Evolutionary conservation across 2,329 filamentous ascomycete species (phyloP).

Genomic region (Penicillium sp.): DNA sequence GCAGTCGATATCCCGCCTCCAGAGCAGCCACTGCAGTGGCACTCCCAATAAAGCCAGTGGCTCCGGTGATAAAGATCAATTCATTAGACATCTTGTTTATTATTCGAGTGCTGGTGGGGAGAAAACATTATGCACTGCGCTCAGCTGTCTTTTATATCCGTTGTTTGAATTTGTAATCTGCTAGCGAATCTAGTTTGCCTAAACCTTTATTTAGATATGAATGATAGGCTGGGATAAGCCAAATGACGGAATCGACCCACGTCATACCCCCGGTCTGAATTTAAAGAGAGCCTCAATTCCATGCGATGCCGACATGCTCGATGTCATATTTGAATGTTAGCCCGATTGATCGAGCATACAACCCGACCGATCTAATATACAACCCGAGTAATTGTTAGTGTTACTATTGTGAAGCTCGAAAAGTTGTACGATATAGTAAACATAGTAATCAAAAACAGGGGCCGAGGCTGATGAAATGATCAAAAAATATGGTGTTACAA

Average conservation of each 20-base stretch:
- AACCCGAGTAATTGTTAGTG: not conserved
- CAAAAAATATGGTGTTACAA: not conserved
- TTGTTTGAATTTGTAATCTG: not conserved
- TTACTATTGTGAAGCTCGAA: not conserved
- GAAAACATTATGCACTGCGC: not conserved
- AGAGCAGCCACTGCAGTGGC: constrained; percentile 20
- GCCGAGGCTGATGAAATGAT: constrained; percentile 7
- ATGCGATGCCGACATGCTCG: not conserved
- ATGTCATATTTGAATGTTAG: not conserved
- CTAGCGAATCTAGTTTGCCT: not conserved
- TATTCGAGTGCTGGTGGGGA: not conserved
- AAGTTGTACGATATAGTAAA: not conserved
- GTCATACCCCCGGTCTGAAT: not conserved
- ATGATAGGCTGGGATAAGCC: not conserved
- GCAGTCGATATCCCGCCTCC: constrained; percentile 22
- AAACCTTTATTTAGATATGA: not conserved
- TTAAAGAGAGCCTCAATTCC: not conserved
- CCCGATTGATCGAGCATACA: no score
- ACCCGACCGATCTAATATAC: not conserved
- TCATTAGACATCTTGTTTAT: constrained; percentile 15
- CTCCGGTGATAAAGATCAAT: constrained; percentile 29
- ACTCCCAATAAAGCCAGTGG: constrained; percentile 27
- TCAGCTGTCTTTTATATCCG: not conserved
- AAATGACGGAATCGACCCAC: not conserved
- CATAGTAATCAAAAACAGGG: not conserved